Evolutionary conservation across 768 basidiomycete genomes (phyloP).

Genomic region (Tylopilus intermedius): DNA sequence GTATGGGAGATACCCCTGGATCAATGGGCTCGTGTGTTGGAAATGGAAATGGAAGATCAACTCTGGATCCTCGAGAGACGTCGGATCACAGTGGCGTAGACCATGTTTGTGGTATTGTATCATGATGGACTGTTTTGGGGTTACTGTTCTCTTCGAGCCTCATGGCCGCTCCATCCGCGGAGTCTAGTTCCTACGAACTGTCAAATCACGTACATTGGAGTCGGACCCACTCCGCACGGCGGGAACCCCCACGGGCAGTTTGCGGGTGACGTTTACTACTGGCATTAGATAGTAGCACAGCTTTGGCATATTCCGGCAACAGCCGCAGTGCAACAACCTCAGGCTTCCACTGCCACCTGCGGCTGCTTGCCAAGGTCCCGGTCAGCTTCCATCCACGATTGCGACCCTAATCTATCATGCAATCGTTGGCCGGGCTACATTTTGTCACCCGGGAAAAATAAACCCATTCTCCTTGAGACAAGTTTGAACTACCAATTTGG

Average conservation of each 20-base stretch:
- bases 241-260: too few relatives aligned
- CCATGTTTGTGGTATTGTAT: not conserved
- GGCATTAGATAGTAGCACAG: too few relatives aligned
- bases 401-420: too few relatives aligned
- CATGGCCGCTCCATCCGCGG: not conserved
- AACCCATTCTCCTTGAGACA: too few relatives aligned
- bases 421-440: not conserved
- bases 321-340: too few relatives aligned
- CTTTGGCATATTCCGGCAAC: too few relatives aligned
- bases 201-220: not conserved
- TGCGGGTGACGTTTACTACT: too few relatives aligned
- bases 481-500: too few relatives aligned
- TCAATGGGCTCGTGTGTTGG: slow-evolving; percentile 27
- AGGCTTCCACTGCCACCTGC: too few relatives aligned
- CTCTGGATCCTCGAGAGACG: slow-evolving; percentile 48
- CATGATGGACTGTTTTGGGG: not conserved
- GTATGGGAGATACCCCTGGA: slow-evolving; percentile 22
- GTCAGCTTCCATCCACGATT: too few relatives aligned
- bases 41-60: slow-evolving; percentile 36
- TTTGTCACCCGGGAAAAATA: not conserved
- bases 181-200: not conserved
- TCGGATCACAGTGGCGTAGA: not conserved
- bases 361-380: too few relatives aligned
- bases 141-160: not conserved
- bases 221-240: too few relatives aligned